These are phyloP conservation scores for Raddia guianensis DNA, from an alignment of 176 grass and related monocot species.

Conservation along the genomic window DNA sequence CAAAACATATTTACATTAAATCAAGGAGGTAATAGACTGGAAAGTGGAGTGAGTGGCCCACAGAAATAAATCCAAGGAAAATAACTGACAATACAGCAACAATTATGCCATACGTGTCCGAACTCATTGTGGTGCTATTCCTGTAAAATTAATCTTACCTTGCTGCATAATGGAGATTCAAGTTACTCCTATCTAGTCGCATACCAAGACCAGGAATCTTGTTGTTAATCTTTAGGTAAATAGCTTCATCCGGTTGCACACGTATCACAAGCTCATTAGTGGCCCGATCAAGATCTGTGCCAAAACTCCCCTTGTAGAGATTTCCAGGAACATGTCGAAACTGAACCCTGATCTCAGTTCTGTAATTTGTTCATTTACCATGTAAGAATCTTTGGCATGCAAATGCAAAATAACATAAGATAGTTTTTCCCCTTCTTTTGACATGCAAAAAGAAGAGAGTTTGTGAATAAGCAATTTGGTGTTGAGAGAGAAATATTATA, in stretches of 20 bases:
- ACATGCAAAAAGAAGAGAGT: background rate
- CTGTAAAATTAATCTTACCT: conserved; percentile 58
- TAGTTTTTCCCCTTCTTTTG: background rate
- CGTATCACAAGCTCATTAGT: conserved; percentile 97
- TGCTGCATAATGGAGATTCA: conserved; percentile 95
- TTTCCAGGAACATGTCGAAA: conserved; percentile 95
- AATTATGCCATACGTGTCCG: too few relatives aligned
- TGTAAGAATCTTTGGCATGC: background rate
- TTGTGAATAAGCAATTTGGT: background rate
- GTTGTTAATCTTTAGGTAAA: conserved; percentile 97
- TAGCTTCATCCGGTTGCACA: conserved; percentile 89
- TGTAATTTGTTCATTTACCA: conserved; percentile 43
- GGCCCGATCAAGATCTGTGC: conserved; percentile 82
- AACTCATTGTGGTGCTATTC: background rate
- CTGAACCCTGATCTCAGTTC: conserved; percentile 91
- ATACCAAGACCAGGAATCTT: conserved; percentile 92
- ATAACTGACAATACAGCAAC: too few relatives aligned
- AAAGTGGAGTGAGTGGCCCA: too few relatives aligned
- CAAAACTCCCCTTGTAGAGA: conserved; percentile 82
- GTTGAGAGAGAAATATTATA: too few relatives aligned
- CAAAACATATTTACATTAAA: too few relatives aligned
- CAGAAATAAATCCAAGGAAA: too few relatives aligned
- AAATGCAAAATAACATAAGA: conserved; percentile 12
- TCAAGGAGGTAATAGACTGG: too few relatives aligned
- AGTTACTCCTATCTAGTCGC: conserved; percentile 87